phyloP scores from a whole-genome alignment of 352 stramenopile genomes.

The Phytophthora podocarpi region DNA sequence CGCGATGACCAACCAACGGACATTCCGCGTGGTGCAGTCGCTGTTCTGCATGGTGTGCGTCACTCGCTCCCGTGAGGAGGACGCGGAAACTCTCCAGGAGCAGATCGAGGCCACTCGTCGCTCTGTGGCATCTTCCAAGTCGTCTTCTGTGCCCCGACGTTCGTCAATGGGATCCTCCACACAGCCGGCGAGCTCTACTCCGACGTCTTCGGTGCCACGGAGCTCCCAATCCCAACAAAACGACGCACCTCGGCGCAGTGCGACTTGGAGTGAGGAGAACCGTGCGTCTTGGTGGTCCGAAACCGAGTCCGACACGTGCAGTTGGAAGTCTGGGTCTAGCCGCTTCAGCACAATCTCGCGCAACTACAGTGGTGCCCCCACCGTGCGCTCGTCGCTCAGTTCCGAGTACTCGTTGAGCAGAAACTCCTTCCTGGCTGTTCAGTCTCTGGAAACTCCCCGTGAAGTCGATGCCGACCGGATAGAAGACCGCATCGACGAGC shows the following conservation, averaged over 20 bases:
- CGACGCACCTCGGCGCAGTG: slow-evolving; percentile 21
- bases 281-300: slow-evolving; percentile 51
- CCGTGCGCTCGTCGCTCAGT: slow-evolving; percentile 38
- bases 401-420: slow-evolving; percentile 31
- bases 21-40: slow-evolving; percentile 58
- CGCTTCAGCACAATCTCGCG: slow-evolving; percentile 42
- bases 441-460: slow-evolving; percentile 22
- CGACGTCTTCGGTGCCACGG: slow-evolving; percentile 16
- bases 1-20: slow-evolving; percentile 38
- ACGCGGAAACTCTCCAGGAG: slow-evolving; percentile 21
- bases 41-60: slow-evolving; percentile 69
- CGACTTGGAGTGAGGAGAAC: slow-evolving; percentile 31
- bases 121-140: slow-evolving; percentile 27
- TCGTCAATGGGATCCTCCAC: slow-evolving; percentile 33
- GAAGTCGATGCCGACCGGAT: slow-evolving; percentile 16
- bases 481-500: slow-evolving; percentile 30
- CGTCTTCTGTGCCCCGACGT: slow-evolving; percentile 15
- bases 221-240: slow-evolving; percentile 12
- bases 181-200: slow-evolving; percentile 19
- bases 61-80: slow-evolving; percentile 50
- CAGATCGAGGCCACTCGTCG: slow-evolving; percentile 14
- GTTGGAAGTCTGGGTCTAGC: slow-evolving; percentile 42
- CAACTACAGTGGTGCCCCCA: slow-evolving; percentile 36
- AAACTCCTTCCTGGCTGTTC: slow-evolving; percentile 38
- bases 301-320: slow-evolving; percentile 40